A percentile compares a stretch with the other conserved stretches of the same genome.
These are phyloP conservation scores for Acaromyces ingoldii DNA, from an alignment of 1,284 basidiomycete genomes.

Conservation along the genomic window DNA sequence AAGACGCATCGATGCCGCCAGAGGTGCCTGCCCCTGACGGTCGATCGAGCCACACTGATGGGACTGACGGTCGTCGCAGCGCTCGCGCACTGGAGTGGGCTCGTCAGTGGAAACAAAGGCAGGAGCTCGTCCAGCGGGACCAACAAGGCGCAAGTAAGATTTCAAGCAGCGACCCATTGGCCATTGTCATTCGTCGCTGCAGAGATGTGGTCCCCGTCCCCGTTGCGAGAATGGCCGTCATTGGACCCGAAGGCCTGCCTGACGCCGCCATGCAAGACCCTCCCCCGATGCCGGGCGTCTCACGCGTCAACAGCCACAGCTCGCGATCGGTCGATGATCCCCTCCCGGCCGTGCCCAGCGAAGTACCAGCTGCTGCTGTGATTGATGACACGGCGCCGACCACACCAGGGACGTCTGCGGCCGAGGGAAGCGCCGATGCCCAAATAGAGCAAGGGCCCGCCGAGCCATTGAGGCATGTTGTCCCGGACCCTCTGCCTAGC, in stretches of 20 bases:
- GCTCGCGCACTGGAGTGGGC: too few relatives aligned
- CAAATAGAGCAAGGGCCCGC: neutral
- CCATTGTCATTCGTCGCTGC: slow-evolving; percentile 36
- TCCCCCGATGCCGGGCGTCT: neutral
- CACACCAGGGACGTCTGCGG: neutral
- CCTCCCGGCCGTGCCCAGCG: neutral
- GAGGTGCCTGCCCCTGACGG: slow-evolving; percentile 9
- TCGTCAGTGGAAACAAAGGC: too few relatives aligned
- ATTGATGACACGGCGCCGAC: neutral
- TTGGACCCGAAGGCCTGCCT: slow-evolving; percentile 13
- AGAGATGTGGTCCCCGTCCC: slow-evolving; percentile 48
- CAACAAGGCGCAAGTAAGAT: too few relatives aligned
- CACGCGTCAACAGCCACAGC: neutral
- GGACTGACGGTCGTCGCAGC: too few relatives aligned
- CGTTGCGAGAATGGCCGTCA: slow-evolving; percentile 39
- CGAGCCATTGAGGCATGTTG: slow-evolving; percentile 6
- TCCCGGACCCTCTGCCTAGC: slow-evolving; percentile 22
- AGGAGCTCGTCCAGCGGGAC: too few relatives aligned
- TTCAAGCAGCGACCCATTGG: slow-evolving; percentile 28
- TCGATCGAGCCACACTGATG: too few relatives aligned
- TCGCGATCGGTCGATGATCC: neutral
- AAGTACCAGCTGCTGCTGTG: neutral
- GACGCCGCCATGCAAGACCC: neutral
- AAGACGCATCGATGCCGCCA: slow-evolving; percentile 13
- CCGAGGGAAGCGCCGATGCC: neutral